A percentile compares a stretch with the other conserved stretches of the same genome.
These are phyloP conservation scores for Selaginella moellendorffii DNA, from an alignment of 75 land plant species.

Conservation along the genomic window DNA sequence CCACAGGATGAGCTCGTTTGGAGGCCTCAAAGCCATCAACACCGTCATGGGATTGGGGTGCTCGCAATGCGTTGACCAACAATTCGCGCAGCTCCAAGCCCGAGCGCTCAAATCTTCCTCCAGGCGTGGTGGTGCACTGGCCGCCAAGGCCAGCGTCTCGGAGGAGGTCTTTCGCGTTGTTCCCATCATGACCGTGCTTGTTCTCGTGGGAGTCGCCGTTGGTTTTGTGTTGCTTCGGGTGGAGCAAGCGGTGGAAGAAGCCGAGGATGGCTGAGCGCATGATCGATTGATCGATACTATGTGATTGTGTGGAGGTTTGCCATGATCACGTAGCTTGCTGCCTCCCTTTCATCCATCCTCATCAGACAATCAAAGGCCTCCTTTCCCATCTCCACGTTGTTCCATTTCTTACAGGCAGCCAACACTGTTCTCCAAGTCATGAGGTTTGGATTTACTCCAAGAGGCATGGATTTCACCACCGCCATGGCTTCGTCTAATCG, in stretches of 20 bases:
- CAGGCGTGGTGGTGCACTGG: conserved; percentile 45
- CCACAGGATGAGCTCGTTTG: not conserved
- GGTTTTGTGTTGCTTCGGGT: conserved; percentile 83
- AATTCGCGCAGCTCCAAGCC: not conserved
- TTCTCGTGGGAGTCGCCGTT: conserved; percentile 68
- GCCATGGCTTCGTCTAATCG: too few relatives aligned
- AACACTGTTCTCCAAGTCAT: too few relatives aligned
- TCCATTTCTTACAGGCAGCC: too few relatives aligned
- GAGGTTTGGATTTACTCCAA: too few relatives aligned
- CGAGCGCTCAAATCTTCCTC: not conserved
- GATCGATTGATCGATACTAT: too few relatives aligned
- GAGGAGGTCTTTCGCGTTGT: conserved; percentile 67
- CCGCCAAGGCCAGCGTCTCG: conserved; percentile 49
- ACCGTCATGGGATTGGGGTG: not conserved
- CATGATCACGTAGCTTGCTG: too few relatives aligned
- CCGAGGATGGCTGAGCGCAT: conserved; percentile 27
- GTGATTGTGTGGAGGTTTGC: too few relatives aligned
- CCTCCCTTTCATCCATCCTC: too few relatives aligned
- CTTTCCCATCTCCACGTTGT: too few relatives aligned
- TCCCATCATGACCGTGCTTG: conserved; percentile 68
- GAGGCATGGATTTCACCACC: too few relatives aligned
- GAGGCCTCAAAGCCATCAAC: not conserved
- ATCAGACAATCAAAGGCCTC: too few relatives aligned
- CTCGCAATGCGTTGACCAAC: not conserved
- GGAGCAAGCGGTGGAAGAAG: conserved; percentile 73